A percentile compares a stretch with the other conserved stretches of the same genome.
phyloP scores from a whole-genome alignment of 495 filamentous ascomycete species.

The Penicillium pulvis region DNA sequence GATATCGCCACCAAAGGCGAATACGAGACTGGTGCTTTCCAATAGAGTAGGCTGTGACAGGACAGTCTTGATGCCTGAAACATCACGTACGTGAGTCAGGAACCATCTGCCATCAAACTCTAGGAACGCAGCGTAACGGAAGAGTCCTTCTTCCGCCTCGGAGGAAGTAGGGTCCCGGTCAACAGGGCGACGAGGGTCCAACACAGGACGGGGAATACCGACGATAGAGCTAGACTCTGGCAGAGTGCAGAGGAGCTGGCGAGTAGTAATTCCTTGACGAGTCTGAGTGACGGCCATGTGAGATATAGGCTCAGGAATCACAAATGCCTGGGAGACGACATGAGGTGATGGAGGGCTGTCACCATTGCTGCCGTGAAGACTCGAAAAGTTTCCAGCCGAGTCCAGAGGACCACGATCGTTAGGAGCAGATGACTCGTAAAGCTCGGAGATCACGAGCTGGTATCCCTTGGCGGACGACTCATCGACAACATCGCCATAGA shows the following conservation, averaged over 20 bases:
- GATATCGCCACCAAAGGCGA: conserved; percentile 85
- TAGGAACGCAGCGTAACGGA: conserved; percentile 71
- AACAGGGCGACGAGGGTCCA: conserved; percentile 88
- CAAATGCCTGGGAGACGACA: conserved; percentile 74
- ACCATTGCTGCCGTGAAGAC: conserved; percentile 53
- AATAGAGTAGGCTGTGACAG: conserved; percentile 73
- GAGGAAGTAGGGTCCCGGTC: conserved; percentile 77
- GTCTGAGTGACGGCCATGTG: conserved; percentile 85
- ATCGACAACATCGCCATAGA: conserved; percentile 61
- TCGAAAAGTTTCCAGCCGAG: conserved; percentile 69
- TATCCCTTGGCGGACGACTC: conserved; percentile 73
- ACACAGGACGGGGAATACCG: conserved; percentile 71
- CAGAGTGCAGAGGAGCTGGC: conserved; percentile 77
- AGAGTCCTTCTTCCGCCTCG: conserved; percentile 83
- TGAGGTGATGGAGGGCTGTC: conserved; percentile 56
- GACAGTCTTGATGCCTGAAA: conserved; percentile 72
- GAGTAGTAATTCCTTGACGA: conserved; percentile 87
- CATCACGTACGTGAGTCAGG: conserved; percentile 79
- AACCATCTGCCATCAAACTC: conserved; percentile 83
- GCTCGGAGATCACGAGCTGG: conserved; percentile 81
- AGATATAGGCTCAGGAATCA: conserved; percentile 74
- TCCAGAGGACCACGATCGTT: conserved; percentile 86
- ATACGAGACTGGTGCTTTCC: conserved; percentile 91
- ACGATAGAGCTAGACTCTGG: conserved; percentile 70
- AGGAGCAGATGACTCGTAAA: conserved; percentile 80